Conservation (phyloP, 192 early-diverging fungal genomes). For the Coemansia sp. region DNA sequence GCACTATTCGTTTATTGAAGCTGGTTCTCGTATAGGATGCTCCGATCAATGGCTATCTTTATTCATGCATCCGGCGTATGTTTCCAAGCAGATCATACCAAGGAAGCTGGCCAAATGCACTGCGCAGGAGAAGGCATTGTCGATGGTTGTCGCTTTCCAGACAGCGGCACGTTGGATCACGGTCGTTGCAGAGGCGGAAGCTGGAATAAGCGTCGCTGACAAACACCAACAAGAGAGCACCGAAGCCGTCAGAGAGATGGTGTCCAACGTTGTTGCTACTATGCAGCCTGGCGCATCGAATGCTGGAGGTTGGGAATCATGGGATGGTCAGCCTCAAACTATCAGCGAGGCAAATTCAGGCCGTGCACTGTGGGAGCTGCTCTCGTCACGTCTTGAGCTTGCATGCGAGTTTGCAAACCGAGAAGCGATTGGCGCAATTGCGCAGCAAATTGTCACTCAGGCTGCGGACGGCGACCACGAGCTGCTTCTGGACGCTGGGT, state of each 20-base stretch:
- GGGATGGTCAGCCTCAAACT: conserved; percentile 46
- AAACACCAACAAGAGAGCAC: neutral
- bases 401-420: conserved; percentile 35
- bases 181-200: neutral
- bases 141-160: conserved; percentile 46
- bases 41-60: conserved; percentile 36
- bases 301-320: conserved; percentile 20
- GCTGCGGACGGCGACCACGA: conserved; percentile 2
- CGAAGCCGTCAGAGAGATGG: conserved; percentile 20
- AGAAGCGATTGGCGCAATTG: conserved; percentile 14
- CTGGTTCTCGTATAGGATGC: conserved; percentile 28
- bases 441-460: conserved; percentile 17
- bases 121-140: conserved; percentile 3
- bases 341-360: conserved; percentile 25
- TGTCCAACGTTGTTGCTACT: conserved; percentile 4
- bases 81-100: conserved; percentile 12
- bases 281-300: neutral
- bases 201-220: neutral
- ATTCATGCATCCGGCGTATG: conserved; percentile 28
- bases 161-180: conserved; percentile 39
- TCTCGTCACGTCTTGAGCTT: conserved; percentile 44
- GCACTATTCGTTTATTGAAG: conserved; percentile 43
- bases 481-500: conserved; percentile 30
- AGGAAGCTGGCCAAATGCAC: neutral
- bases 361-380: conserved; percentile 39